Evolutionary conservation across 352 stramenopile genomes (phyloP).

Genomic region (Phytopythium boreale): DNA sequence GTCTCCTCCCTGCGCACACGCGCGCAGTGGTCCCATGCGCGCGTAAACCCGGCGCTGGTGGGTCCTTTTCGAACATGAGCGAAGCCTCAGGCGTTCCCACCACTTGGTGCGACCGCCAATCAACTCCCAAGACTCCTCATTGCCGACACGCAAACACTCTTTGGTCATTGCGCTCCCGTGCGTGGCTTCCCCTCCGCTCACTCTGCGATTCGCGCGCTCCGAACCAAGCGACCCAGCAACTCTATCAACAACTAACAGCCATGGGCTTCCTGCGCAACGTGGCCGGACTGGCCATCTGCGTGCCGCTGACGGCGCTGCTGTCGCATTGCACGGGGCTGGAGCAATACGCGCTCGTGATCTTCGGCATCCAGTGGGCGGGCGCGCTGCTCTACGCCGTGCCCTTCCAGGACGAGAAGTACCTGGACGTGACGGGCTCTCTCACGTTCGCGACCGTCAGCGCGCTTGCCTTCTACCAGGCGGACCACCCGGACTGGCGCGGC

Average conservation of each 20-base stretch:
- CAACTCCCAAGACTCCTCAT: no score
- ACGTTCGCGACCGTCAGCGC: constrained; percentile 57
- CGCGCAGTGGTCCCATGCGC: neutral
- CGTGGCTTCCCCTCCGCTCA: neutral
- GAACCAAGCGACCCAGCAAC: neutral
- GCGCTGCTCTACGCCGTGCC: constrained; percentile 56
- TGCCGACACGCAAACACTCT: neutral
- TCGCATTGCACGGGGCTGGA: constrained; percentile 34
- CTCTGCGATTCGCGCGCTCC: neutral
- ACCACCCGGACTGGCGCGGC: constrained; percentile 40
- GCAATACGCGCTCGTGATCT: constrained; percentile 41
- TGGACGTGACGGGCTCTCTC: constrained; percentile 68
- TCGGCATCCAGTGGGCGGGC: constrained; percentile 60
- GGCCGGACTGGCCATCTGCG: constrained; percentile 29
- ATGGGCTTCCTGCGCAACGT: constrained; percentile 44
- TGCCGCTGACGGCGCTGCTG: constrained; percentile 37
- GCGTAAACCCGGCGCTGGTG: no score
- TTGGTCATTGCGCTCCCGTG: neutral
- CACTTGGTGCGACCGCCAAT: neutral
- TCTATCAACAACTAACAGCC: neutral
- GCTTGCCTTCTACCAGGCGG: constrained; percentile 27
- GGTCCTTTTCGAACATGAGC: neutral
- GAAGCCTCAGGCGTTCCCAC: neutral
- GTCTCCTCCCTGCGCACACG: neutral
- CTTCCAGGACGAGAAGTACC: constrained; percentile 66